Evolutionary conservation across 768 basidiomycete genomes (phyloP).

Genomic region (Pilatotrama ljubarskyi): DNA sequence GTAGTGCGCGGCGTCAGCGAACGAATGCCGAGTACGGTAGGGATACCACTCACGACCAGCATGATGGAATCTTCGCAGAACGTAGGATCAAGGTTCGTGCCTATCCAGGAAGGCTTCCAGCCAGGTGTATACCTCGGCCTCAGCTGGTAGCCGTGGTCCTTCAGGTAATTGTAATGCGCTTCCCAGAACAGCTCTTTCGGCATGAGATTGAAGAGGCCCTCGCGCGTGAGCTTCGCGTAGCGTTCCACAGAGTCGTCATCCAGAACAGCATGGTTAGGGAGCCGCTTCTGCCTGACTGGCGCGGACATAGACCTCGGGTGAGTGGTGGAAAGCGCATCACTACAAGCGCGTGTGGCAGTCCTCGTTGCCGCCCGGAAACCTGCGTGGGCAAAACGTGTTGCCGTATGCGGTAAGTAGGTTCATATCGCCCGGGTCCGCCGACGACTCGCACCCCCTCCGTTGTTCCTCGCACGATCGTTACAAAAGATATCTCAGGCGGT

Average conservation of each 20-base stretch:
- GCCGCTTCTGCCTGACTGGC: constrained; percentile 12
- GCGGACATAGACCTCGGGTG: not conserved
- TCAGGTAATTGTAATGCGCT: constrained; percentile 14
- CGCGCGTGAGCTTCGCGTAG: not conserved
- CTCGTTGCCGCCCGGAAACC: no score
- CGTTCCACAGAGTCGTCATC: not conserved
- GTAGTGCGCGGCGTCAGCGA: no score
- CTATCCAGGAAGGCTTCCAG: constrained; percentile 17
- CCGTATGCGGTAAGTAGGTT: no score
- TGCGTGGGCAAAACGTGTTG: no score
- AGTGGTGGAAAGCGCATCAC: no score
- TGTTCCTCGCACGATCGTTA: no score
- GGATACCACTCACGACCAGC: not conserved
- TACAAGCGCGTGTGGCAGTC: no score
- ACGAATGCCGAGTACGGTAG: no score
- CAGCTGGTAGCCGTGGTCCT: constrained; percentile 20
- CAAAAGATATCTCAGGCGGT: no score
- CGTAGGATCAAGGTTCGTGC: constrained; percentile 5
- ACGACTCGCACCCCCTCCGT: no score
- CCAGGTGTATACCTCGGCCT: constrained; percentile 17
- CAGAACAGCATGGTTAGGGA: constrained; percentile 5
- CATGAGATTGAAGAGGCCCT: constrained; percentile 11
- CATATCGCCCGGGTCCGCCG: no score
- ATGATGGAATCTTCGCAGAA: constrained; percentile 21
- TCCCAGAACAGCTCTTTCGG: constrained; percentile 15